phyloP scores from a whole-genome alignment of 2,329 filamentous ascomycete species.

The Paraconiothyrium brasiliense region DNA sequence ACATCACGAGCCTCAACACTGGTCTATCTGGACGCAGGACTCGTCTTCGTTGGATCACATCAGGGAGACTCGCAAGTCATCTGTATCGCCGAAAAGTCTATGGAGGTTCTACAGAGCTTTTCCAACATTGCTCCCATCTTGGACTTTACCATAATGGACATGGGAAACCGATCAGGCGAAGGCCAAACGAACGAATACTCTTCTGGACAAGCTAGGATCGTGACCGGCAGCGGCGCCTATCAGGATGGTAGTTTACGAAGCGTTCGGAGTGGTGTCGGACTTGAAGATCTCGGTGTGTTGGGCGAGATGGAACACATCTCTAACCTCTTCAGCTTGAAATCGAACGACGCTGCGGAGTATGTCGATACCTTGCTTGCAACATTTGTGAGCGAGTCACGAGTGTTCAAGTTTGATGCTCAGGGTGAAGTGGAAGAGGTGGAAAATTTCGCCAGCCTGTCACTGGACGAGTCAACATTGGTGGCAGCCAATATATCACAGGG shows the following conservation, averaged over 20 bases:
- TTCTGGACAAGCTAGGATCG: constrained; percentile 91
- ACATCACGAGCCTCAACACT: constrained; percentile 81
- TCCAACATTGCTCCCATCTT: constrained; percentile 89
- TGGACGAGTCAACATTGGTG: constrained; percentile 77
- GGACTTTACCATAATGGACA: constrained; percentile 95
- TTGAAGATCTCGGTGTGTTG: constrained; percentile 86
- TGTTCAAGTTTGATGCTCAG: constrained; percentile 77
- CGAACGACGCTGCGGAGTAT: constrained; percentile 59
- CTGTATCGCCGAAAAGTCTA: constrained; percentile 66
- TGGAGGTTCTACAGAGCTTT: constrained; percentile 77
- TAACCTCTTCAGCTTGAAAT: constrained; percentile 74
- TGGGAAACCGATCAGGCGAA: constrained; percentile 84
- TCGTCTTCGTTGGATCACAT: constrained; percentile 89
- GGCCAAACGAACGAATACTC: constrained; percentile 88
- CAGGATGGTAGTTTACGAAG: constrained; percentile 88
- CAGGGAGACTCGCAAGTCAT: constrained; percentile 91
- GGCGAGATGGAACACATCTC: constrained; percentile 79
- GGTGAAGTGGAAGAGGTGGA: constrained; percentile 89
- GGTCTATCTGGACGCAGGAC: constrained; percentile 77
- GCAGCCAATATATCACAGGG: constrained; percentile 71
- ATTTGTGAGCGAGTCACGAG: constrained; percentile 82
- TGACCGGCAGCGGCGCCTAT: constrained; percentile 91
- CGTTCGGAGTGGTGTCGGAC: constrained; percentile 90
- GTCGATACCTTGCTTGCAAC: constrained; percentile 81
- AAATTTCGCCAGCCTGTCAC: constrained; percentile 73